Evolutionary conservation across 306 rosid genomes (phyloP).

Genomic region (Mimosa pudica): DNA sequence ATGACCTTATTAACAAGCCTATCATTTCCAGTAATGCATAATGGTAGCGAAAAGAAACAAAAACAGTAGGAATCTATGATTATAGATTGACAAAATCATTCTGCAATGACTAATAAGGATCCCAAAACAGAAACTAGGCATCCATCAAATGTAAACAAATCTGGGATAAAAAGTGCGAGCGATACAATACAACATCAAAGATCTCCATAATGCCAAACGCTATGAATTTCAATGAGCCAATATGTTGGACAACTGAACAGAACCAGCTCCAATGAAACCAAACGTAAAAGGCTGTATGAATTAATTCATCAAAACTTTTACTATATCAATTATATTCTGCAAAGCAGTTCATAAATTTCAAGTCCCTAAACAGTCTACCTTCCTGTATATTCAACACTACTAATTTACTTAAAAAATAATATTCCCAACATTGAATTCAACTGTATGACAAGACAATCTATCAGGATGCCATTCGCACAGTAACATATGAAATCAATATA

Average conservation of each 20-base stretch:
- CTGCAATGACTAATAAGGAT: not conserved
- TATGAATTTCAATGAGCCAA: not conserved
- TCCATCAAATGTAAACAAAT: conserved; percentile 13
- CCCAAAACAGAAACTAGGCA: conserved; percentile 5
- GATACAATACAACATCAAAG: not conserved
- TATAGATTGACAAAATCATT: not conserved
- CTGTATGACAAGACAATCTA: not conserved
- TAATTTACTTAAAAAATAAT: not conserved
- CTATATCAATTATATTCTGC: not conserved
- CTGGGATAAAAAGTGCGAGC: not conserved
- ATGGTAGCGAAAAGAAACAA: not conserved
- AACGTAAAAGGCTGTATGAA: not conserved
- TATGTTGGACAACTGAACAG: not conserved
- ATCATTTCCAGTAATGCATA: not conserved
- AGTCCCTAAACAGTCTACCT: not conserved
- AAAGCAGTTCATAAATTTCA: not conserved
- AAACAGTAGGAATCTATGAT: not conserved
- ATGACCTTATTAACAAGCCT: conserved; percentile 2
- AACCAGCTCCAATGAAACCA: conserved; percentile 1
- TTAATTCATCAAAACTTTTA: conserved; percentile 2
- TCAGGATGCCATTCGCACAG: not conserved
- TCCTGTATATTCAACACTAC: not conserved
- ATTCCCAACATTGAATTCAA: not conserved
- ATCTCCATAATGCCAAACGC: conserved; percentile 6
- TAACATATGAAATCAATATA: not conserved